A percentile compares a stretch with the other conserved stretches of the same genome.
Evolutionary conservation across 2,329 filamentous ascomycete genomes (phyloP).

Genomic region (Cordyceps cicadae): DNA sequence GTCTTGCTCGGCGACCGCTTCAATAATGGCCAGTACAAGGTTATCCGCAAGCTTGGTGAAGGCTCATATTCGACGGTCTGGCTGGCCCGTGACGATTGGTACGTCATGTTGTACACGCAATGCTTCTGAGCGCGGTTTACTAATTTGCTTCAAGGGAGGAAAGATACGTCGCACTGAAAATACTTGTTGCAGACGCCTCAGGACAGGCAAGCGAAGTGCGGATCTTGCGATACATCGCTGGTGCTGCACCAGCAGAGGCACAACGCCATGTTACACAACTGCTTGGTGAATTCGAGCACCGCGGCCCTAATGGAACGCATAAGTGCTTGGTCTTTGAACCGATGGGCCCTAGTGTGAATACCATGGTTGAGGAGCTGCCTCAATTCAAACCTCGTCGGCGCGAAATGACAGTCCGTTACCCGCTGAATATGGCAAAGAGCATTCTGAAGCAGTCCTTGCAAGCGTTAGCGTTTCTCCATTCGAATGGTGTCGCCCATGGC

Average conservation of each 20-base stretch:
- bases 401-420: slow-evolving; percentile 26
- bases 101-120: slow-evolving; percentile 9
- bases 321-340: slow-evolving; percentile 24
- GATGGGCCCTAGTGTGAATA: slow-evolving; percentile 30
- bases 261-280: slow-evolving; percentile 24
- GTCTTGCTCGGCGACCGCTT: no score
- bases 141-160: slow-evolving; percentile 14
- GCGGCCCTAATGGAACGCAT: slow-evolving; percentile 26
- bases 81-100: slow-evolving; percentile 29
- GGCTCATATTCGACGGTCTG: slow-evolving; percentile 39
- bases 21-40: no score
- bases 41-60: slow-evolving; percentile 25
- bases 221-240: slow-evolving; percentile 15
- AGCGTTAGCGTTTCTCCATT: slow-evolving; percentile 30
- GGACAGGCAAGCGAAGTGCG: slow-evolving; percentile 14
- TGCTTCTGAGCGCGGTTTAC: background rate
- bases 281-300: slow-evolving; percentile 22
- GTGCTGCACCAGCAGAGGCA: slow-evolving; percentile 16
- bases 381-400: slow-evolving; percentile 21
- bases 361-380: slow-evolving; percentile 27
- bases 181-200: slow-evolving; percentile 15
- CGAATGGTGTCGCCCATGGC: slow-evolving; percentile 31
- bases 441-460: slow-evolving; percentile 32
- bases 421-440: slow-evolving; percentile 30
- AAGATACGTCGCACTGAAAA: slow-evolving; percentile 22